Conservation (phyloP, 495 filamentous ascomycete species). For the Talaromyces wortmannii region DNA sequence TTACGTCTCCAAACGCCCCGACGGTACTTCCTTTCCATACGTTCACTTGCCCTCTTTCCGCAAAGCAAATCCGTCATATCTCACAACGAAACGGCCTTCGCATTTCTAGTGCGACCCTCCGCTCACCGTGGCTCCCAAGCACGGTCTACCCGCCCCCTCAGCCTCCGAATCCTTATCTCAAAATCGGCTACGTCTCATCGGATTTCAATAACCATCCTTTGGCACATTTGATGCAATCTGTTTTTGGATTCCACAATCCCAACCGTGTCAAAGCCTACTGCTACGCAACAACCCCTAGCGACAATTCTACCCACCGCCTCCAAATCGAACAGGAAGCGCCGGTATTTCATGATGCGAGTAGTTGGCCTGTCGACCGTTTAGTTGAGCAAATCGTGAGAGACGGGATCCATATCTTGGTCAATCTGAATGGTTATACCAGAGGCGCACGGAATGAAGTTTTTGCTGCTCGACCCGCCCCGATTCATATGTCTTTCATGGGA, state of each 20-base stretch:
- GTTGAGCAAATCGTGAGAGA: slow-evolving; percentile 91
- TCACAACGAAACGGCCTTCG: slow-evolving; percentile 92
- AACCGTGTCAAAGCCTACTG: slow-evolving; percentile 76
- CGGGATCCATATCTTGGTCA: slow-evolving; percentile 92
- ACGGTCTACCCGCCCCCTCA: slow-evolving; percentile 77
- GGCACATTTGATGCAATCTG: slow-evolving; percentile 97
- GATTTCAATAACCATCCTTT: slow-evolving; percentile 99
- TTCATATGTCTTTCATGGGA: slow-evolving; percentile 99
- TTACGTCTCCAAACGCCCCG: slow-evolving; percentile 82
- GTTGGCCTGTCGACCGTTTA: slow-evolving; percentile 77
- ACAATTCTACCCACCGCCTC: slow-evolving; percentile 82
- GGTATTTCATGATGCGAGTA: slow-evolving; percentile 82
- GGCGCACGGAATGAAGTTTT: slow-evolving; percentile 98
- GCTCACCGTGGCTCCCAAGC: slow-evolving; percentile 75
- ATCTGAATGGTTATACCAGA: slow-evolving; percentile 94
- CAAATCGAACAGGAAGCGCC: slow-evolving; percentile 95
- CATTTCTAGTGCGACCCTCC: slow-evolving; percentile 83
- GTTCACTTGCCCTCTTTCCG: slow-evolving; percentile 90
- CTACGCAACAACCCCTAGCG: slow-evolving; percentile 93
- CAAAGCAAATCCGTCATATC: slow-evolving; percentile 90
- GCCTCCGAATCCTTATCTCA: slow-evolving; percentile 76
- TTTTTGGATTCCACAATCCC: slow-evolving; percentile 85
- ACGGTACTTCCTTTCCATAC: slow-evolving; percentile 99
- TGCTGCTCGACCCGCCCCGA: slow-evolving; percentile 86
- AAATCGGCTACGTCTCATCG: slow-evolving; percentile 92